Percentiles rank a stretch among this genome's conserved stretches.
Conservation (phyloP, 2,329 filamentous ascomycete species). For the Phialophora tarda region DNA sequence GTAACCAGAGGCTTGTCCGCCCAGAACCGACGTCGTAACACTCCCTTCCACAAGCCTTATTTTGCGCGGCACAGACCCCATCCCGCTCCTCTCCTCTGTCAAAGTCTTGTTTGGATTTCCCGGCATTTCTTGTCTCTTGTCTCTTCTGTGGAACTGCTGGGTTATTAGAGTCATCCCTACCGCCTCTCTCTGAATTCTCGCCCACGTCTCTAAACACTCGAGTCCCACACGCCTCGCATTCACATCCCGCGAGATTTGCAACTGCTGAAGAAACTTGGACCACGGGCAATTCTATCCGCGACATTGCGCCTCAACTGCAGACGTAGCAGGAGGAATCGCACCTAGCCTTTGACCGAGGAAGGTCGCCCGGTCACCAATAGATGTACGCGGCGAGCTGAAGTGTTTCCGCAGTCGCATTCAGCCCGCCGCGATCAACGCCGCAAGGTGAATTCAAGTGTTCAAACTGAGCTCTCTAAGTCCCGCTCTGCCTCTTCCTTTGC, state of each 20-base stretch:
- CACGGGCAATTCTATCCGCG: background rate
- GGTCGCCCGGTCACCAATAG: background rate
- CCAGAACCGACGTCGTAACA: constrained; percentile 4
- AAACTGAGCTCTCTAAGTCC: background rate
- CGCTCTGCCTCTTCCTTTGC: background rate
- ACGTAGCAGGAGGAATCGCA: background rate
- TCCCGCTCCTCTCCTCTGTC: constrained; percentile 10
- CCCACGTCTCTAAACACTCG: background rate
- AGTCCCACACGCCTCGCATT: background rate
- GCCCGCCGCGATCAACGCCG: constrained; percentile 27
- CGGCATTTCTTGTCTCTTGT: constrained; percentile 18
- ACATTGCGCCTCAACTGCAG: background rate
- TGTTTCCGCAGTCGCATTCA: constrained; percentile 16
- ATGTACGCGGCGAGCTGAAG: constrained; percentile 31
- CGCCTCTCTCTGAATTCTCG: background rate
- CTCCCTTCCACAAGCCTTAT: constrained; percentile 2
- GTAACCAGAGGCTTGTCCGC: constrained; percentile 6
- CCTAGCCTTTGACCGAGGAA: constrained; percentile 1
- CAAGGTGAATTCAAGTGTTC: background rate
- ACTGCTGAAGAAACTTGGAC: background rate
- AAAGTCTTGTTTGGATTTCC: constrained; percentile 17
- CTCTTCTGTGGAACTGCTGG: constrained; percentile 2
- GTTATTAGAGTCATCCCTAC: background rate
- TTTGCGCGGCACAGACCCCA: constrained; percentile 1
- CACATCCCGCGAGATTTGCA: background rate